phyloP scores from a whole-genome alignment of 2,329 filamentous ascomycete species.

The Fusarium begoniae region DNA sequence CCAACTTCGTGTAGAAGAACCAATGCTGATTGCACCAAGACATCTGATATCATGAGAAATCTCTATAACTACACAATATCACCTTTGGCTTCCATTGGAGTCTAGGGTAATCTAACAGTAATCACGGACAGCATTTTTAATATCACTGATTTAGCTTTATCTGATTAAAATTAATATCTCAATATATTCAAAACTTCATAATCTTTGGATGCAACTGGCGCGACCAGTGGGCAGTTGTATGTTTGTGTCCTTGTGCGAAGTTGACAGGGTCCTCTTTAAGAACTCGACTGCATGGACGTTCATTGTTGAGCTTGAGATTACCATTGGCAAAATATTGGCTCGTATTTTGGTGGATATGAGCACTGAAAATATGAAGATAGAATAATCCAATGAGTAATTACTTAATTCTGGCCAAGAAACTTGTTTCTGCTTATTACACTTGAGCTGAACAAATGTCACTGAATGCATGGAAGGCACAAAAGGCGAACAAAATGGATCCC shows the following conservation, averaged over 20 bases:
- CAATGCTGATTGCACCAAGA: accelerated
- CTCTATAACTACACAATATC: neutral
- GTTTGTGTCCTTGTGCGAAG: accelerated
- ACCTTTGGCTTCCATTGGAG: accelerated
- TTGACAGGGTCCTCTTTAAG: neutral
- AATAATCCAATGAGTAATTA: neutral
- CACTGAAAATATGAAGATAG: neutral
- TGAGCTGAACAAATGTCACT: neutral
- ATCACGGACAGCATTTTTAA: accelerated
- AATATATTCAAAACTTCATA: no score
- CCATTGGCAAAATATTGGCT: accelerated
- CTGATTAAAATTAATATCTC: no score
- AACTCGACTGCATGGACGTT: neutral
- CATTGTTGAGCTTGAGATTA: neutral
- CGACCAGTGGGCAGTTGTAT: accelerated
- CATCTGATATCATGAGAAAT: accelerated
- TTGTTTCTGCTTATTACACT: neutral
- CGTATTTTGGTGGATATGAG: neutral
- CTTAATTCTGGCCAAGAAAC: neutral
- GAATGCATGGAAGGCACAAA: no score
- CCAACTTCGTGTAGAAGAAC: neutral
- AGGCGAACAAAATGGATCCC: accelerated
- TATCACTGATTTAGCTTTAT: accelerated
- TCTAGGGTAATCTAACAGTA: neutral
- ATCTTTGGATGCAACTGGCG: accelerated